These are phyloP conservation scores for Laburnicola sp. DNA, from an alignment of 2,329 filamentous ascomycete genomes.

Conservation along the genomic window DNA sequence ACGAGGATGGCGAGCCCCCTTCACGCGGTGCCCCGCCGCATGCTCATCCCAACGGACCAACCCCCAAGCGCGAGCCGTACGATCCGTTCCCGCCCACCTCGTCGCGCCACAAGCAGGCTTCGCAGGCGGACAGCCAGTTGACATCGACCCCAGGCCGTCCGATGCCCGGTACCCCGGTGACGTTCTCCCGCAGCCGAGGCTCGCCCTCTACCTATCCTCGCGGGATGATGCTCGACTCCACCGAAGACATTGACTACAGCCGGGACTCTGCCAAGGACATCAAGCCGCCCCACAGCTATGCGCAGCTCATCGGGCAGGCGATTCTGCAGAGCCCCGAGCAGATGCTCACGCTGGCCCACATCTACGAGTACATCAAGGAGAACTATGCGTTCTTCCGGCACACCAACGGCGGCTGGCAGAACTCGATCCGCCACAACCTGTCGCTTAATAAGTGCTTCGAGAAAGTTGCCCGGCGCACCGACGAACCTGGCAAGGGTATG, in stretches of 20 bases:
- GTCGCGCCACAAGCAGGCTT: slow-evolving; percentile 37
- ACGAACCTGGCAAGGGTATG: slow-evolving; percentile 98
- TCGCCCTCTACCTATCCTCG: slow-evolving; percentile 54
- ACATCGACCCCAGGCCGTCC: slow-evolving; percentile 43
- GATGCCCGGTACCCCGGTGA: slow-evolving; percentile 39
- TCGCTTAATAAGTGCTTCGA: slow-evolving; percentile 94
- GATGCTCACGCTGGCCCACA: slow-evolving; percentile 86
- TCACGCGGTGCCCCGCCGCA: slow-evolving; percentile 35
- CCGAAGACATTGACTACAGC: slow-evolving; percentile 71
- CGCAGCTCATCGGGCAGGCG: slow-evolving; percentile 94
- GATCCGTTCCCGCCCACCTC: slow-evolving; percentile 45
- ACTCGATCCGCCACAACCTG: slow-evolving; percentile 95
- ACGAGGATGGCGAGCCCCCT: slow-evolving; percentile 41
- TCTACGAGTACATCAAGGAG: slow-evolving; percentile 89
- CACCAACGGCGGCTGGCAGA: slow-evolving; percentile 91
- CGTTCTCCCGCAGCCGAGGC: slow-evolving; percentile 46
- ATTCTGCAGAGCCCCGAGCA: slow-evolving; percentile 85
- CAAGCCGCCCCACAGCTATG: slow-evolving; percentile 95
- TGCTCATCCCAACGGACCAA: slow-evolving; percentile 39
- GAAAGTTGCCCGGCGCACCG: slow-evolving; percentile 87
- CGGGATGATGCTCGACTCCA: slow-evolving; percentile 56
- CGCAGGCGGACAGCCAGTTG: slow-evolving; percentile 38
- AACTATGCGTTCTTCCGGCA: slow-evolving; percentile 93
- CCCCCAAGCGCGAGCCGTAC: slow-evolving; percentile 43
- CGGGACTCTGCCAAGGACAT: slow-evolving; percentile 83